Base-by-base conservation (phyloP, 2,329 filamentous ascomycete species). In the Alternaria atra region DNA sequence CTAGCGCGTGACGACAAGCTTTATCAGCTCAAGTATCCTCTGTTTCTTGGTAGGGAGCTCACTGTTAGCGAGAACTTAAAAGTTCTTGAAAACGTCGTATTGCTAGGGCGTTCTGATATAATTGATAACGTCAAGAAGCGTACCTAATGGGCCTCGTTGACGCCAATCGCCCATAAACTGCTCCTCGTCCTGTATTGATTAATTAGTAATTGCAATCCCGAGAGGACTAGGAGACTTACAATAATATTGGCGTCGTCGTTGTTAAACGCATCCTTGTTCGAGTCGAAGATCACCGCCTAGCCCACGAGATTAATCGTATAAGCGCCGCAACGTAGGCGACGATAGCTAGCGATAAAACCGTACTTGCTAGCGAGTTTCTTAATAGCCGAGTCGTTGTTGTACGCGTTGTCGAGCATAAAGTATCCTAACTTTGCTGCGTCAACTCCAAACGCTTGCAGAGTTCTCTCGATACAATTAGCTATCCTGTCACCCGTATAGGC, bases 81-180 rank as follows among this genome's bases (percentile, higher is more conserved):
- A 42, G 8, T 23, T 12, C 2, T 39, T 23, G 40, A 61, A 58
- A 43, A 54, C 39, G n/a, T 30, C 48, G 32, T 55, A 23, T 30
- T 61, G 43, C 29, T 61, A 32, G 13, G 23, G 54, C 23, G 43
- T 61, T 57, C 53, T 61, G 25, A 61, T 61, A 25, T 61, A 53
- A 25, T 39, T 57, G 15, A 57, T 48, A 6, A 61, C 47, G 6
- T 2, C 15, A 12, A 61, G 20, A 34, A 61, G 58, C 15, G 53
- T 34, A 6, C 53, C 53, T 20, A 61, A 29, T 13, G 30, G 47
- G 5, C 52, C 44, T 39, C 56, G 9, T 3, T 47, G 1, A 4
- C 52, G 58, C 58, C 39, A 60, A 6, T n/a, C n/a, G 3, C 6
- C 4, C 5, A 51, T 15, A 0, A 7, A 7, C 12, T 37, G 15